Conservation (phyloP, 768 basidiomycete species). For the Rhizopogon vulgaris region DNA sequence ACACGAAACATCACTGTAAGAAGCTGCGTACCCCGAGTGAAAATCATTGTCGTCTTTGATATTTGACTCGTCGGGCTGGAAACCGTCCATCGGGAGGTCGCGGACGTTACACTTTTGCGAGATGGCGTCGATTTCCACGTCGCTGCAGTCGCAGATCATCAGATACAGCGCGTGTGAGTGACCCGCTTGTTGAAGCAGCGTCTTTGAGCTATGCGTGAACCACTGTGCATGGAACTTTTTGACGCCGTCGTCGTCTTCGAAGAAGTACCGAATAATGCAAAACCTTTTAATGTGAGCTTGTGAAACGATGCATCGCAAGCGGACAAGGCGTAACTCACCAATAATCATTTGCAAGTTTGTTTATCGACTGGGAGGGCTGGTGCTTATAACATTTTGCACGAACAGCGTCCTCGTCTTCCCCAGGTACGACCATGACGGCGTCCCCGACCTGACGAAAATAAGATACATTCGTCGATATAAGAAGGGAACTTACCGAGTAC, state of each 20-base stretch:
- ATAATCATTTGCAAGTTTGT: constrained; percentile 47
- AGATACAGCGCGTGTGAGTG: constrained; percentile 57
- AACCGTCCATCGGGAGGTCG: constrained; percentile 33
- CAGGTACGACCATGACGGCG: constrained; percentile 56
- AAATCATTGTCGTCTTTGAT: constrained; percentile 40
- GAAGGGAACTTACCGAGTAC: constrained; percentile 42
- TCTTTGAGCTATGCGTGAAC: constrained; percentile 59
- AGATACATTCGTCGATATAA: constrained; percentile 1
- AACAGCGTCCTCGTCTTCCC: constrained; percentile 37
- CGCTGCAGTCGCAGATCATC: constrained; percentile 47
- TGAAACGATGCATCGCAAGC: neutral
- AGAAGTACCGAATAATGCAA: constrained; percentile 60
- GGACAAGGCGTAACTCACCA: constrained; percentile 43
- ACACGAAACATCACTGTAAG: neutral
- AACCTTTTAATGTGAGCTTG: constrained; percentile 44
- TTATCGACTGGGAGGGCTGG: constrained; percentile 40
- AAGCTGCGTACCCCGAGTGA: constrained; percentile 43
- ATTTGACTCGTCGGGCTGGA: constrained; percentile 42
- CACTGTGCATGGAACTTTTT: constrained; percentile 70
- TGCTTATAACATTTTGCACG: constrained; percentile 36
- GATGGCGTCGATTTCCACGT: constrained; percentile 50
- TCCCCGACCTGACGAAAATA: constrained; percentile 48
- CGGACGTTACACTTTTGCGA: constrained; percentile 50
- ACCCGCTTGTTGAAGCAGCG: constrained; percentile 57
- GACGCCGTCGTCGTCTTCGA: constrained; percentile 30